Base-by-base conservation (phyloP, 1,284 basidiomycete genomes). In the Earliella scabrosa region DNA sequence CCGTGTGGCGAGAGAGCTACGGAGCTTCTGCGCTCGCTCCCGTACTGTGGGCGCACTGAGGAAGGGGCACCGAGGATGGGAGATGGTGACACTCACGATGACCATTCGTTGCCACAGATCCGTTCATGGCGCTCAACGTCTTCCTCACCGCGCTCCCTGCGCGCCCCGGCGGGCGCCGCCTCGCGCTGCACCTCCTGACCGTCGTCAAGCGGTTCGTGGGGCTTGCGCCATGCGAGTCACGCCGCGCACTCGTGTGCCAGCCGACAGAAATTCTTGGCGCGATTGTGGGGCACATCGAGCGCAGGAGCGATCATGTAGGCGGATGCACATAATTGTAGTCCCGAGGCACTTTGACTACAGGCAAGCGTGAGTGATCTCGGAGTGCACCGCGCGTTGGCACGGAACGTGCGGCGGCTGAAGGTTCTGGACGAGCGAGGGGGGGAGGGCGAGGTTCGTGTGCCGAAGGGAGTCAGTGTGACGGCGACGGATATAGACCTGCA, bases 101-200 rank as follows among this genome's bases (percentile, higher is more conserved):
- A 24, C 89, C 87, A 60, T 90, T 90, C 45, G 86, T 82, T 56
- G 77, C n/a, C 52, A 82, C 79, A 20, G 84, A 87, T 67, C 83
- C 84, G 9, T 81, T 85, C 68, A 70, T 71, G 32, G 85, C 84
- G 16, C 76, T 86, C 68, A 80, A 79, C 58, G 72, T 73, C 21
- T 75, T 87, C 14, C 58, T 86, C 39, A 71, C 75, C 29, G 75
- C 76, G 1, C 71, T 87, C 16, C 75, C 82, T 8, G 75, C 79
- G 16, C 76, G 83, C 9, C 71, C 82, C 26, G 83, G 83, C 14
- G 77, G 80, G 36, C 82, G 78, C 67, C 78, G 75, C 54, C 74
- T 87, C 20, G 80, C 83, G 2, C 59, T 86, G 9, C 81, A 86
- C 64, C 77, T 88, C 3, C 75, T 87, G 47, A 72, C 73, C 23